Base-by-base conservation (phyloP, 2,329 filamentous ascomycete genomes). In the Davidsoniella eucalypti region DNA sequence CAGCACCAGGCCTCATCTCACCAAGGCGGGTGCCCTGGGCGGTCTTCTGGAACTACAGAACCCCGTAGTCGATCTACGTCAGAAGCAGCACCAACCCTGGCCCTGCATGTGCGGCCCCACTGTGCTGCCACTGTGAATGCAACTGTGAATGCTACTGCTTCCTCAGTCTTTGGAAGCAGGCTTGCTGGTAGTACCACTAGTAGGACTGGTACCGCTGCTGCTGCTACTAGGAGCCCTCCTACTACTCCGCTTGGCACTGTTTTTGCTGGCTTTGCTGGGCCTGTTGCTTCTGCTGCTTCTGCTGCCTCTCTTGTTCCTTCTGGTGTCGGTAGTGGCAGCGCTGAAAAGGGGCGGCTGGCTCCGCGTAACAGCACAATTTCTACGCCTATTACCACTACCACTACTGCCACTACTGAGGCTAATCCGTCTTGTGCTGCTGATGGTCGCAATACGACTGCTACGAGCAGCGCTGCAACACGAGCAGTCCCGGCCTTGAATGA, bases 31-130 rank as follows among this genome's bases (percentile, higher is more conserved):
- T 33, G 8, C 7, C 4, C 29, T 33, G 29, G 29, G 29, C 29
- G 6, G 29, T 33, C 29, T 33, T 33, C 29, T 33, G 29, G 29
- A 33, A 33, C 12, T 33, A 33, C 29, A 33, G 29, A 33, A 33
- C 29, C 29, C 25, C 40, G 40, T 21, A 26, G 50, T 23, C 40
- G 50, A 52, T 52, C 50, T 18, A 52, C 44, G 50, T 52, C 50
- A 52, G 45, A 52, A 41, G 21, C 50, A 42, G 50, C 17, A 29
- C 44, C 18, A n/a, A 44, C 37, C 38, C 40, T 46, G 21, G 33
- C 29, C 17, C 40, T 23, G 29, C 29, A 33, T 9, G 7, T 12
- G 9, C 26, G 50, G 50, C 41, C 18, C 50, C 50, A 52, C 50
- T 48, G 18, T 29, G n/a, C n/a, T 46, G 33, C 8, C 12, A 47